Conservation (phyloP, 2,329 filamentous ascomycete genomes). For the Westerdykella ornata region DNA sequence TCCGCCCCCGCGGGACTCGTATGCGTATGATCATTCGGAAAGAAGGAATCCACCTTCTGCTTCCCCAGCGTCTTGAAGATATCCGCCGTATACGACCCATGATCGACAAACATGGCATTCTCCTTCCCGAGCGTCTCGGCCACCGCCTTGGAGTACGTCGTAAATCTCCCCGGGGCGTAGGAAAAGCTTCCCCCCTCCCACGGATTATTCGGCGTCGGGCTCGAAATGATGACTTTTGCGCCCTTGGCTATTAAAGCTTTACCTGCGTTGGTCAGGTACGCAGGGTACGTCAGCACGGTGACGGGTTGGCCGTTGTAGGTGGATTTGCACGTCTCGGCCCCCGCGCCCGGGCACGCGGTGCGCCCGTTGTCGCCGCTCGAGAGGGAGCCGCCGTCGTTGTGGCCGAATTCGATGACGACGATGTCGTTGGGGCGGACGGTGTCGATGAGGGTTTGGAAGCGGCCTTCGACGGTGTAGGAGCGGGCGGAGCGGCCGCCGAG, state of each 20-base stretch:
- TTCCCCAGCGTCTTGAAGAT: conserved; percentile 48
- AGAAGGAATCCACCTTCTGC: conserved; percentile 48
- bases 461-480: conserved; percentile 60
- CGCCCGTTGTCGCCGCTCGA: conserved; percentile 53
- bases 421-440: conserved; percentile 54
- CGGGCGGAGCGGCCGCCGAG: conserved; percentile 60
- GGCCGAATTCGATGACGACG: conserved; percentile 65
- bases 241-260: conserved; percentile 51
- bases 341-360: conserved; percentile 52
- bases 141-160: conserved; percentile 43
- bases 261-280: conserved; percentile 54
- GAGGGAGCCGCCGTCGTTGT: conserved; percentile 62
- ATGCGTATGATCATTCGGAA: conserved; percentile 57
- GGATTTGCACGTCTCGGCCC: conserved; percentile 49
- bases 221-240: conserved; percentile 52
- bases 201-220: conserved; percentile 56
- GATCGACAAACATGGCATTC: conserved; percentile 49
- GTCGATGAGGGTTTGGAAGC: conserved; percentile 53
- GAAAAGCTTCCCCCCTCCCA: conserved; percentile 53
- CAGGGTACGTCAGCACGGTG: conserved; percentile 55
- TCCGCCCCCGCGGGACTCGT: conserved; percentile 53
- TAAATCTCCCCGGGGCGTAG: conserved; percentile 49
- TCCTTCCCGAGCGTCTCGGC: conserved; percentile 39
- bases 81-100: conserved; percentile 53
- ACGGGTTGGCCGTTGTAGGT: conserved; percentile 47